Evolutionary conservation across 2,329 filamentous ascomycete genomes (phyloP).

Genomic region (Xylariaceae sp.): DNA sequence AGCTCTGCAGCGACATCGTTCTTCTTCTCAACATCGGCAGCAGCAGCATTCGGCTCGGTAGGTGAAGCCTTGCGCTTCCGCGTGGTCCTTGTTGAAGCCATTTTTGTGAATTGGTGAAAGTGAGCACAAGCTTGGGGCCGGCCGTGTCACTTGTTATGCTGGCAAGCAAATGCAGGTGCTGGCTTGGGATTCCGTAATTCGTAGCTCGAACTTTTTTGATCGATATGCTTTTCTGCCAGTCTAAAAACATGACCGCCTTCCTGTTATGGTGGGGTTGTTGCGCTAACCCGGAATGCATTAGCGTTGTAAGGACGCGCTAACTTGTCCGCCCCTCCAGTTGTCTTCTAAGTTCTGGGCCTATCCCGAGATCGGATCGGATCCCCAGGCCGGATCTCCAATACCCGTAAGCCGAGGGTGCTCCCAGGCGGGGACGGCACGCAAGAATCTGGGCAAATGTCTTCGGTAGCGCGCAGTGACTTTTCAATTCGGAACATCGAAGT

Average conservation of each 20-base stretch:
- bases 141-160: background rate
- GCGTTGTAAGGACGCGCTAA: background rate
- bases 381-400: background rate
- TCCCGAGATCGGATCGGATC: background rate
- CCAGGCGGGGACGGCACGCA: no score
- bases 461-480: no score
- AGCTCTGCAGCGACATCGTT: conserved; percentile 52
- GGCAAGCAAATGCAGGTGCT: background rate
- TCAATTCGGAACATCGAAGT: no score
- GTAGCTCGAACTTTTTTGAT: conserved; percentile 15
- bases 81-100: conserved; percentile 39
- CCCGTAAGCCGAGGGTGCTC: background rate
- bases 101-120: conserved; percentile 23
- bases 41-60: conserved; percentile 43
- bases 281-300: background rate
- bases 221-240: conserved; percentile 18
- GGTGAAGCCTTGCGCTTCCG: conserved; percentile 63
- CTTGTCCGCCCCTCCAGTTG: background rate
- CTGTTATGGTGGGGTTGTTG: background rate
- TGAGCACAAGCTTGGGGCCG: conserved; percentile 6
- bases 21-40: conserved; percentile 17
- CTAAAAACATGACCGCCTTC: conserved; percentile 20
- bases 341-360: background rate
- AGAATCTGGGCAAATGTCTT: no score
- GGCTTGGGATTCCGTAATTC: background rate